These are phyloP conservation scores for Phalaenopsis aphrodite DNA, from an alignment of 106 monocot species.

Conservation along the genomic window DNA sequence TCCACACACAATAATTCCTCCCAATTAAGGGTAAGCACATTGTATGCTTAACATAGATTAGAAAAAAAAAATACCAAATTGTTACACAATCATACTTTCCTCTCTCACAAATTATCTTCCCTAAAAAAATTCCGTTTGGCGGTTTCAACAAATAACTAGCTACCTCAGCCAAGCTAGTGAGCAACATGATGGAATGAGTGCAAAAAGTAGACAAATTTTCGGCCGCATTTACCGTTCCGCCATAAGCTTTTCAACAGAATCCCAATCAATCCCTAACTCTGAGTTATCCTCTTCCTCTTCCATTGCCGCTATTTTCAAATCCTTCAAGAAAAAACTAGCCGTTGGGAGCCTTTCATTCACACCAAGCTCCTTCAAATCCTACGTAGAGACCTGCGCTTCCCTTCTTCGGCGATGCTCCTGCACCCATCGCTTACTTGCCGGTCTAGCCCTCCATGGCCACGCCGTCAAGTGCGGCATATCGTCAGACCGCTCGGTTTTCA, in stretches of 20 bases:
- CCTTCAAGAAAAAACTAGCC: constrained; percentile 5
- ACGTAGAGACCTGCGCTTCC: constrained; percentile 8
- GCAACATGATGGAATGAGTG: neutral
- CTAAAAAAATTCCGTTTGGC: too few relatives aligned
- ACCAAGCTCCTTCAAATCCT: constrained; percentile 8
- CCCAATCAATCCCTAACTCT: neutral
- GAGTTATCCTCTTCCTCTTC: neutral
- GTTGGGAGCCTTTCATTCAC: neutral
- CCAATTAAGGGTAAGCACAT: too few relatives aligned
- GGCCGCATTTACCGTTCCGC: neutral
- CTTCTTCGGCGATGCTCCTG: constrained; percentile 10
- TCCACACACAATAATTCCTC: too few relatives aligned
- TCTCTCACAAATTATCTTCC: too few relatives aligned
- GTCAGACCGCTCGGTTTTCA: constrained; percentile 3
- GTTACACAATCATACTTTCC: too few relatives aligned
- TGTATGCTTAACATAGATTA: too few relatives aligned
- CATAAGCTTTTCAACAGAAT: neutral
- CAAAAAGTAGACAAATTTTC: neutral
- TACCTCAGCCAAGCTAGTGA: too few relatives aligned
- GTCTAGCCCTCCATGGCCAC: constrained; percentile 2
- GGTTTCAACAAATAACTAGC: too few relatives aligned
- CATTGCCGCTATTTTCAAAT: neutral
- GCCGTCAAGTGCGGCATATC: constrained; percentile 7
- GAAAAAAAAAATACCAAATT: too few relatives aligned
- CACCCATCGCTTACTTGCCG: neutral